Conservation (phyloP, 2,329 filamentous ascomycete genomes). For the Diaporthe vaccinii region DNA sequence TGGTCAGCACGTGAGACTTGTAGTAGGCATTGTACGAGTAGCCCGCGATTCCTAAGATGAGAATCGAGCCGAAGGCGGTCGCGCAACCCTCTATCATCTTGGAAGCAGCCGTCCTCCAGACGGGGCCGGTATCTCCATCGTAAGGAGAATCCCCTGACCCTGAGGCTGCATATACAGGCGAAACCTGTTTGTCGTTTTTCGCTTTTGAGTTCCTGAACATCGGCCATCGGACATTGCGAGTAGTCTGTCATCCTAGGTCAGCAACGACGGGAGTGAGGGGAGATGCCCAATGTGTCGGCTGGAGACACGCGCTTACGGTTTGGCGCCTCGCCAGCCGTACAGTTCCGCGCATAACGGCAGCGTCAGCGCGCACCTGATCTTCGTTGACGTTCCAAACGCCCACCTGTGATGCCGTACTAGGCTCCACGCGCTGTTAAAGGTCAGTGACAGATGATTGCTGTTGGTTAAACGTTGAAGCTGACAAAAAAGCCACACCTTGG, state of each 20-base stretch:
- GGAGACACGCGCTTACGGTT: background rate
- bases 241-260: background rate
- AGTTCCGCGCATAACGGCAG: slow-evolving; percentile 5
- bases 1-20: slow-evolving; percentile 90
- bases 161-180: background rate
- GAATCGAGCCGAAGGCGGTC: slow-evolving; percentile 81
- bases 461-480: slow-evolving; percentile 2
- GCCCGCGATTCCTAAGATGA: slow-evolving; percentile 76
- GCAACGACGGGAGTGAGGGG: background rate
- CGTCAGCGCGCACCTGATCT: background rate
- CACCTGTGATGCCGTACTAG: background rate
- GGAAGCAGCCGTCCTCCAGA: slow-evolving; percentile 19
- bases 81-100: slow-evolving; percentile 77
- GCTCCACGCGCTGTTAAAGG: background rate
- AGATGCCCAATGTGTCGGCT: background rate
- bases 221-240: background rate
- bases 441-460: background rate
- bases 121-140: background rate
- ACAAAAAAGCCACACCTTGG: slow-evolving; percentile 2
- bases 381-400: background rate
- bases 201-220: background rate
- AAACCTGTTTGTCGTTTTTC: background rate
- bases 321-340: slow-evolving; percentile 19
- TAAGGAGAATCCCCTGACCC: background rate
- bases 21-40: slow-evolving; percentile 87